Base-by-base conservation (phyloP, 73 alveolate genomes). In the Paramecium octaurelia region DNA sequence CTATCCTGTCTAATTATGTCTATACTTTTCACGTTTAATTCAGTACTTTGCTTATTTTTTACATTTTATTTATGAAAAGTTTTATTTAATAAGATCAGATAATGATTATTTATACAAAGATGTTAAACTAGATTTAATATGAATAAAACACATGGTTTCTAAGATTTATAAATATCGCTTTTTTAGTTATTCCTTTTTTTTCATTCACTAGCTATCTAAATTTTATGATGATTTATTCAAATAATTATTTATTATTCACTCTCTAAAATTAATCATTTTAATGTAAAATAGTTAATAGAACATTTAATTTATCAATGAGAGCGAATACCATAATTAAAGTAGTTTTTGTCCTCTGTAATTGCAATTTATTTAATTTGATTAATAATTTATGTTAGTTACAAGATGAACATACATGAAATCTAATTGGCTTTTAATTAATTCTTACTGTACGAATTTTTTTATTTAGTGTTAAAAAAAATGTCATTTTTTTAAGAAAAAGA, bases 1-100 rank as follows among this genome's bases (percentile, higher is more conserved):
- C 20, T 75, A n/a, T 75, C 88, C 35, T 75, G 88, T 27, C 35
- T 75, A n/a, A 42, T 75, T 18, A 75, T 75, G 60, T 29, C 88
- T 75, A 75, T 42, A 35, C 88, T 75, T 9, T 75, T 64, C 46
- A 34, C 84, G 46, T 12, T 64, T 34, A 64, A 64, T n/a, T 64
- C 84, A 64, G 42, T 34, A 2, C 46, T 64, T 34, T 64, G 84
- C 46, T 34, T 64, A 64, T 64, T 31, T 64, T 27, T 23, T n/a
- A 64, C 84, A 64, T 31, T 64, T 27, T 54, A 18, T 54, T 54
- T 54, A 54, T 54, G 69, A 54, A 54, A 18, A 54, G 69, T n/a
- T 16, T 3, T 54, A n/a, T 54, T 18, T 18, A 54, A 16, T 2
- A n/a, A n/a, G 69, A 54, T 18, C 11, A 54, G 14, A n/a, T 2